Evolutionary conservation across 306 rosid species (phyloP).

Genomic region (Glycine latifolia): DNA sequence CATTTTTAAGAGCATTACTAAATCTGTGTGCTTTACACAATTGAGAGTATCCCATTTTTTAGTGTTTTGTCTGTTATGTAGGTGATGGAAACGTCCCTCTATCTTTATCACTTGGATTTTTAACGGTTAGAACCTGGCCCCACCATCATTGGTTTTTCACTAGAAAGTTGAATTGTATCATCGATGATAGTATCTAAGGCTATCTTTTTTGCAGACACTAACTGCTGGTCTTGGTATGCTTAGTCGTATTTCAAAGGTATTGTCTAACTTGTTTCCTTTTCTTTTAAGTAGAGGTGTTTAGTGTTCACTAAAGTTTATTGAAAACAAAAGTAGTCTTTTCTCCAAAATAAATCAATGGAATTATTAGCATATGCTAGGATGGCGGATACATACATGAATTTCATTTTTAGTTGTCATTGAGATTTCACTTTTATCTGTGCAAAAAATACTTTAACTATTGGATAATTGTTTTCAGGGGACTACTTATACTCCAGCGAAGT

Average conservation of each 20-base stretch:
- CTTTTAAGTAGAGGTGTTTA: background rate
- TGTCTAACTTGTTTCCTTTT: conserved; percentile 7
- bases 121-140: conserved; percentile 72
- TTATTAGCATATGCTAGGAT: conserved; percentile 16
- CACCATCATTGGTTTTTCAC: conserved; percentile 7
- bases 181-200: conserved; percentile 22
- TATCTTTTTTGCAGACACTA: conserved; percentile 70
- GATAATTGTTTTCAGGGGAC: conserved; percentile 66
- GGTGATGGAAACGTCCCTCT: conserved; percentile 91
- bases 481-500: conserved; percentile 73
- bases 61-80: conserved; percentile 44
- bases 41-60: conserved; percentile 11
- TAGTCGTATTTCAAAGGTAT: conserved; percentile 78
- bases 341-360: conserved; percentile 8
- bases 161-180: conserved; percentile 27
- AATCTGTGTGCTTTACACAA: background rate
- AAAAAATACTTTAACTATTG: conserved; percentile 12
- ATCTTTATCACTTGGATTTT: conserved; percentile 81
- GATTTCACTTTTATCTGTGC: conserved; percentile 17
- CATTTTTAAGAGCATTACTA: background rate
- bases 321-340: conserved; percentile 3
- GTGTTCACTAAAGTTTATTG: background rate
- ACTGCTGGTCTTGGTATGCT: conserved; percentile 84
- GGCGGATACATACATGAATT: background rate
- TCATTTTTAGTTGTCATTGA: background rate